Evolutionary conservation across 805 yeast genomes (phyloP), one percentile per base, ranked within the genome.

Genomic region (Spathaspora gorwiae): DNA sequence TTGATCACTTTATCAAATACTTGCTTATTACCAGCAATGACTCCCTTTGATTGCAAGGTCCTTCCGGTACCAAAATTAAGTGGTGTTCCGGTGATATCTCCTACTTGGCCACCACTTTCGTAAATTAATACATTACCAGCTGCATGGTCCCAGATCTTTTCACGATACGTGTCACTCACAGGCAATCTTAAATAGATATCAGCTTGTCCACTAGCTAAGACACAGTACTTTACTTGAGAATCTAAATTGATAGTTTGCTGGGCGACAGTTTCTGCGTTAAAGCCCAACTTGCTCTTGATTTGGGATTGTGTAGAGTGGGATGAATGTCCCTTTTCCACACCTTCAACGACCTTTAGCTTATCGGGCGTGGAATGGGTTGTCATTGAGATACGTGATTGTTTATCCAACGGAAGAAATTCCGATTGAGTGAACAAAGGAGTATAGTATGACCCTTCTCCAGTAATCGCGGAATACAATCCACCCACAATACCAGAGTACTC

Each of bases 121-220:
- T 78, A 74, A 39, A 95, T 83, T 49, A 94, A 75, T 11, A 92
- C 73, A 57, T 86, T 84, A 3, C 99, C 99, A 1, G 97, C 95
- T 14, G 98, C 98, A 63, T 94, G 99, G 66, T 94, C 99, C 98
- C 99, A 94, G 48, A 94, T 90, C 66, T 94, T 94, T 62, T 94
- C 99, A 55, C 87, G 78, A 62, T 90, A 94, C 2, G 77, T 66
- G 42, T 80, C 72, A 52, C 76, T 81, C 39, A 83, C 80, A 11
- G 99, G 99, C 47, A 95, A 68, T 54, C 99, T 82, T 49, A 94
- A 72, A 57, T 95, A 94, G 11, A 94, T 78, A 56, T 94, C 97
- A 3, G 97, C 98, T 45, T 85, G 84, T 32, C 99, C 99, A 50
- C 84, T 76, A 9, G 97, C 83, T 39, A 94, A 75, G 12, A 90